Percentiles rank a stretch among this genome's conserved stretches.
These are phyloP conservation scores for Pyricularia sp. DNA, from an alignment of 2,329 filamentous ascomycete genomes.

Conservation along the genomic window DNA sequence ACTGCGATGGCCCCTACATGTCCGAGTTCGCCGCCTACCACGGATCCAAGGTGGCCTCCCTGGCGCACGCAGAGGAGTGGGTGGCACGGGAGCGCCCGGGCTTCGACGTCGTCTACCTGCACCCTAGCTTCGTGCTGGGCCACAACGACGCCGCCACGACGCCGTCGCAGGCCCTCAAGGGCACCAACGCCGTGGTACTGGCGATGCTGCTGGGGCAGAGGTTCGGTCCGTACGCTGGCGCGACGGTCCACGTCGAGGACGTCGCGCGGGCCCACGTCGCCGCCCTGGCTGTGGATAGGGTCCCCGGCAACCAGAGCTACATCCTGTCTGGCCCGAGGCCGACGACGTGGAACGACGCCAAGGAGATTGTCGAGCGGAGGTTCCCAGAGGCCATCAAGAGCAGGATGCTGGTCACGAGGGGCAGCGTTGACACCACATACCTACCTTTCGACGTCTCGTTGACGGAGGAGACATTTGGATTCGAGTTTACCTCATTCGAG, in stretches of 20 bases:
- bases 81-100: constrained; percentile 20
- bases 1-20: constrained; percentile 17
- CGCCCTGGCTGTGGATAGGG: constrained; percentile 24
- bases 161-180: constrained; percentile 18
- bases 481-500: constrained; percentile 16
- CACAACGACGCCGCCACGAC: constrained; percentile 23
- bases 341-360: constrained; percentile 27
- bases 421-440: constrained; percentile 13
- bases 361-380: constrained; percentile 23
- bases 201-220: constrained; percentile 22
- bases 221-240: constrained; percentile 16
- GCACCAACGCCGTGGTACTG: constrained; percentile 24
- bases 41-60: constrained; percentile 24
- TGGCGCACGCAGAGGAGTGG: constrained; percentile 22
- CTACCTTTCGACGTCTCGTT: constrained; percentile 19
- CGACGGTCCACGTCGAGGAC: constrained; percentile 26
- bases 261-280: constrained; percentile 26
- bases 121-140: constrained; percentile 26
- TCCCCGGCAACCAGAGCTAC: constrained; percentile 23
- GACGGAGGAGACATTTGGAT: constrained; percentile 17
- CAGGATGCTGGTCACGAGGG: constrained; percentile 15
- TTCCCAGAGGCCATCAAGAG: constrained; percentile 19
- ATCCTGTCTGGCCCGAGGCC: constrained; percentile 15
- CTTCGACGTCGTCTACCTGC: constrained; percentile 25
- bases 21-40: constrained; percentile 23